Conservation (phyloP, 495 filamentous ascomycete genomes). For the Aspergillus sparsus region DNA sequence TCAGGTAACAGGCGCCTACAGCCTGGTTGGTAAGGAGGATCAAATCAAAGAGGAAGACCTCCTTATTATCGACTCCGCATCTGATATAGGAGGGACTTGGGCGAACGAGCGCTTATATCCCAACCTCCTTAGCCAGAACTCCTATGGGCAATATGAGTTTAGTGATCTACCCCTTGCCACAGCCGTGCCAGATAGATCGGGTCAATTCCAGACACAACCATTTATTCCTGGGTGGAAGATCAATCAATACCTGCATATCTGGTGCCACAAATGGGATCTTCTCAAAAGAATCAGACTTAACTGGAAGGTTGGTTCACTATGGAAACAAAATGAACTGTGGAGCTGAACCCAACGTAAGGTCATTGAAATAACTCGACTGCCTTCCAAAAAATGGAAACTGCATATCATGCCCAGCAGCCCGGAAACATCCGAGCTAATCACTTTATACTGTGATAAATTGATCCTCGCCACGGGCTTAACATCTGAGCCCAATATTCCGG, state of each 20-base stretch:
- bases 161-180: conserved; percentile 63
- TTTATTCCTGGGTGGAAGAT: conserved; percentile 67
- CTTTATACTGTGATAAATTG: conserved; percentile 56
- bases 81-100: conserved; percentile 67
- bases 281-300: conserved; percentile 52
- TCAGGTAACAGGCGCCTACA: conserved; percentile 36
- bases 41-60: conserved; percentile 10
- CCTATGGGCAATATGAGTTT: conserved; percentile 41
- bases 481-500: conserved; percentile 54
- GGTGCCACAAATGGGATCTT: conserved; percentile 60
- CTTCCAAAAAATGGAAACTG: conserved; percentile 31
- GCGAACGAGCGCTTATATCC: conserved; percentile 59
- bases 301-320: conserved; percentile 40
- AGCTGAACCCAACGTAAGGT: conserved; percentile 22
- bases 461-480: conserved; percentile 67
- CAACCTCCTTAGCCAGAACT: conserved; percentile 37
- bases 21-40: neutral
- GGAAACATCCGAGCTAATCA: conserved; percentile 1
- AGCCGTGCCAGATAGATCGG: conserved; percentile 19
- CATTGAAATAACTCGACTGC: conserved; percentile 26
- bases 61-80: conserved; percentile 50
- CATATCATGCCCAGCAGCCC: conserved; percentile 13
- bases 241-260: conserved; percentile 60
- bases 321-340: neutral
- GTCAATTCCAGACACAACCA: conserved; percentile 48